Base-by-base conservation (phyloP, 2,329 filamentous ascomycete species). In the Sporothrix pseudoabietina region DNA sequence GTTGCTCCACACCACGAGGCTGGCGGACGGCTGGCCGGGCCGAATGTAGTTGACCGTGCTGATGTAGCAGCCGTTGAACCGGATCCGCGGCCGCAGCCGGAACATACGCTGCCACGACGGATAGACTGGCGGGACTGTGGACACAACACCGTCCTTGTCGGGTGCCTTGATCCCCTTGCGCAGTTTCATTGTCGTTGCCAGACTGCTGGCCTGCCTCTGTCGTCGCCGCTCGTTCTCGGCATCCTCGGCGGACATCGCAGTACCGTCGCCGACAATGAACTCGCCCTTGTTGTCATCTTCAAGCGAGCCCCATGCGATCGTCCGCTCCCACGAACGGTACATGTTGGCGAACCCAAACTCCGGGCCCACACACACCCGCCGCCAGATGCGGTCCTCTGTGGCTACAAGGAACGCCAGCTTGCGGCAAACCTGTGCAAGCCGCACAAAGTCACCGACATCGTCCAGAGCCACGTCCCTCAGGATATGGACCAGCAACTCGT, bases 1-100 rank as follows among this genome's bases (percentile, higher is more conserved):
- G 32, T 88, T 91, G 78, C 85, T 84, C 93, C 94, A 97, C 0
- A 92, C 91, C 22, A 91, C 83, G 72, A 90, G 90, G 76, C 90
- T 91, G 26, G 88, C 87, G 3, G 89, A 90, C 12, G 90, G 87
- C 74, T 92, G 92, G 44, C 96, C 96, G 0, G 93, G 85, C 32
- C 96, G 92, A 69, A 93, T 90, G 82, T 99, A 99, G 83, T 98
- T 98, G 74, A 97, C 94, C 0, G 95, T 98, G 81, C 90, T 93
- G 81, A 99, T 98, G 83, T 99, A 99, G 82, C 94, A 92, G 35
- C 96, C 96, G 78, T 96, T 96, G 85, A 97, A 99, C 73, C 96
- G 93, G 74, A 98, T 87, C 59, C 96, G 91, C 2, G 96, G 95
- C 16, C 94, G 91, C 5, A 85, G 84, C 54, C 92, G 92, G 83